phyloP scores from a whole-genome alignment of 495 filamentous ascomycete genomes.

The Ascobolus immersus region DNA sequence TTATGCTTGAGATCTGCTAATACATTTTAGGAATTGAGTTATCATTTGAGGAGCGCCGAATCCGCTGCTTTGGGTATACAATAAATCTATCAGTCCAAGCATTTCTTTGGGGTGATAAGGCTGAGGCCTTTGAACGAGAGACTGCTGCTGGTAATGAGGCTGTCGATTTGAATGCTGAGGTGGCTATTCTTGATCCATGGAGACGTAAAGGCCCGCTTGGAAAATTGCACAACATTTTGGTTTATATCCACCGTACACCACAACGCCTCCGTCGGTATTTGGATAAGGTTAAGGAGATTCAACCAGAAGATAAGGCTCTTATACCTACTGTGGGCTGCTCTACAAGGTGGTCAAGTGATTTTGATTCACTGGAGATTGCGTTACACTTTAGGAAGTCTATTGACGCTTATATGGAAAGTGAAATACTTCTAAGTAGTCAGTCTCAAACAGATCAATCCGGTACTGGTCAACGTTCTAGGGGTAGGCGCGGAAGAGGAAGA shows the following conservation, averaged over 20 bases:
- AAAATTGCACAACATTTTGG: constrained; percentile 7
- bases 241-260: constrained; percentile 2
- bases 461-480: too few species aligned
- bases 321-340: neutral
- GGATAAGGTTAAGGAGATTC: neutral
- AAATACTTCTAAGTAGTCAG: too few species aligned
- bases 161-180: neutral
- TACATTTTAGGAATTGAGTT: too few species aligned
- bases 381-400: constrained; percentile 2
- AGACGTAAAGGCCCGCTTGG: constrained; percentile 4
- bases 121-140: constrained; percentile 2
- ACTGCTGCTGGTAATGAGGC: too few species aligned
- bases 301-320: neutral
- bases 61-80: constrained; percentile 6
- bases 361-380: constrained; percentile 2
- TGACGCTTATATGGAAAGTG: constrained; percentile 2
- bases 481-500: too few species aligned
- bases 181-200: constrained; percentile 3
- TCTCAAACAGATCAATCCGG: too few species aligned
- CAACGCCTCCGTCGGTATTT: constrained; percentile 1
- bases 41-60: too few species aligned
- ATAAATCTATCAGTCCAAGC: constrained; percentile 5
- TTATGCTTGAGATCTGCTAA: too few species aligned
- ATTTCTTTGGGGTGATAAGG: constrained; percentile 4
- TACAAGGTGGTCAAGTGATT: constrained; percentile 5